Evolutionary conservation across 768 basidiomycete species (phyloP), one percentile per base, ranked within the genome.

Genomic region (Gymnopilus dilepis): DNA sequence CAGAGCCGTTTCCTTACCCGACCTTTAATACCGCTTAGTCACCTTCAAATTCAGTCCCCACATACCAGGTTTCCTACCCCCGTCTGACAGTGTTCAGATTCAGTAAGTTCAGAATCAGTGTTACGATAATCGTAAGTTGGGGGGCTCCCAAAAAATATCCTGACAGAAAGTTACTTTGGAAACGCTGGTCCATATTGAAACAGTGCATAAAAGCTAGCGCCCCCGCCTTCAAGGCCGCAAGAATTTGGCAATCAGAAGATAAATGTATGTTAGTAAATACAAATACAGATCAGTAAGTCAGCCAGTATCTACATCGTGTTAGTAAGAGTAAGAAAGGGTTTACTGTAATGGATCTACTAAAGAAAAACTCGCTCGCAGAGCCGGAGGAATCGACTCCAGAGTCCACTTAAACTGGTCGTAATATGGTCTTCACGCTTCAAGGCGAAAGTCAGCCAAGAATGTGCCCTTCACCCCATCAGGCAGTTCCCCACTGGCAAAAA

Each of bases 401-500:
- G 47, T 30, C 28, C 47, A 30, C 17, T 30, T 8, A 31, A 30
- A 50, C 30, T 6, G 3, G n/a, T 31, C 28, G 17, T 8, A 13
- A 19, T 26, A 8, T 30, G 6, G 24, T 51, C 17, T n/a, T 52
- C 50, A 52, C 11, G 47, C 33, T 5, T n/a, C n/a, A n/a, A n/a
- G n/a, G n/a, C 33, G 37, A 50, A 59, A 47, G 30, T 52, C 28
- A 19, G 28, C 33, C 48, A 59, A 34, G 21, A 59, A 59, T 6
- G 58, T 19, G 3, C 58, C 47, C 42, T 38, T 40, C 6, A 21
- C 47, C 9, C 42, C 22, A 3, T 45, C 40, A 17, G 47, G 37
- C 21, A 34, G 6, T 4, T 67, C 62, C 31, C 47, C 47, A 22
- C 56, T 50, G 11, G 71, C 72, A 43, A 92, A 91, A 13, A 95